These are phyloP conservation scores for Graphilbum fragrans DNA, from an alignment of 2,329 filamentous ascomycete genomes.

Conservation along the genomic window DNA sequence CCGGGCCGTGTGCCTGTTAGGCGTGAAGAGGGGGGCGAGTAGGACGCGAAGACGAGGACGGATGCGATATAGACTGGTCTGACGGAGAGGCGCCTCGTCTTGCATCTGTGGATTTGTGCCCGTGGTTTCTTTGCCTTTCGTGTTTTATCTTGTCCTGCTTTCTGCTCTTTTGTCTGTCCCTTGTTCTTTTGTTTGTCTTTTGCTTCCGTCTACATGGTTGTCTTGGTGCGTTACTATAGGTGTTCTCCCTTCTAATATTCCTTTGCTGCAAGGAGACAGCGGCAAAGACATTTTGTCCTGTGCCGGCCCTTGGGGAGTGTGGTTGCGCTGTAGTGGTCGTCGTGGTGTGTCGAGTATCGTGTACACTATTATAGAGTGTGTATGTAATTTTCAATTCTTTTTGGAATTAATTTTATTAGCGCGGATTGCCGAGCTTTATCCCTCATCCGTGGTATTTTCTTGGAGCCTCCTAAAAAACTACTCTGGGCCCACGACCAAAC, in stretches of 20 bases:
- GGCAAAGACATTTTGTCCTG: too few relatives aligned
- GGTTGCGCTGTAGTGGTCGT: too few relatives aligned
- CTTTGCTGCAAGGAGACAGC: too few relatives aligned
- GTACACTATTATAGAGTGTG: background rate
- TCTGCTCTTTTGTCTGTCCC: background rate
- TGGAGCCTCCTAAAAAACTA: background rate
- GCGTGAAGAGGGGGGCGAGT: too few relatives aligned
- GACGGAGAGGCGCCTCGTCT: background rate
- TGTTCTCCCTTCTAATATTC: background rate
- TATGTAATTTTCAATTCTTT: conserved; percentile 5
- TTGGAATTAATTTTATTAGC: conserved; percentile 1
- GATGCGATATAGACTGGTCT: conserved; percentile 2
- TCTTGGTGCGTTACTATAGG: background rate
- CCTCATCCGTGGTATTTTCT: conserved; percentile 12
- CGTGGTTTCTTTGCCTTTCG: conserved; percentile 2
- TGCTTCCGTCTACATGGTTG: background rate
- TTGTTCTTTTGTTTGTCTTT: background rate
- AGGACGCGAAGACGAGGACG: too few relatives aligned
- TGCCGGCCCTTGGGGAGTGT: too few relatives aligned
- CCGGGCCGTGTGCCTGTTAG: conserved; percentile 47
- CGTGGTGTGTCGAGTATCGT: too few relatives aligned
- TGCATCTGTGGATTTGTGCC: background rate
- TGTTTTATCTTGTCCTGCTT: background rate
- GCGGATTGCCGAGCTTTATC: conserved; percentile 17
- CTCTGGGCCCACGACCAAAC: too few relatives aligned